These are phyloP conservation scores for Talaromyces piceae DNA, from an alignment of 2,329 filamentous ascomycete genomes.

Conservation along the genomic window DNA sequence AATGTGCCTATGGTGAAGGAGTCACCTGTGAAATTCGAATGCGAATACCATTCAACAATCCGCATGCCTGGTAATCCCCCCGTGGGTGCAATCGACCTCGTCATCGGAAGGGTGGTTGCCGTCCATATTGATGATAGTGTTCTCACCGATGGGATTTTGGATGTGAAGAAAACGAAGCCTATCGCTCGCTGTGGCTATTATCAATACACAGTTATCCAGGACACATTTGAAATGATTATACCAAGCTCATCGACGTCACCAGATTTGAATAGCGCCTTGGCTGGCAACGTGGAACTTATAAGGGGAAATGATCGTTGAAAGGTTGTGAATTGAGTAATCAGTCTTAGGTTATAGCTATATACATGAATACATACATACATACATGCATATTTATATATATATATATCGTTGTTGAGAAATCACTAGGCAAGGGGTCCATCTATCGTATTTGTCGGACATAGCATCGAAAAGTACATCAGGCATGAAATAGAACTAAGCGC, in stretches of 20 bases:
- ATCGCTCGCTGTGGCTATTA: slow-evolving; percentile 56
- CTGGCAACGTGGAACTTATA: not conserved
- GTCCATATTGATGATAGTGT: slow-evolving; percentile 52
- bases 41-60: slow-evolving; percentile 48
- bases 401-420: not conserved
- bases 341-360: not conserved
- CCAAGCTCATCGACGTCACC: slow-evolving; percentile 4
- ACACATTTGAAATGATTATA: slow-evolving; percentile 51
- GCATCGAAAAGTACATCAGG: not conserved
- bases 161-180: slow-evolving; percentile 50
- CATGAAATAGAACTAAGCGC: not conserved
- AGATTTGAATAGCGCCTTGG: not conserved
- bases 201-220: slow-evolving; percentile 49
- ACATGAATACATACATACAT: not conserved
- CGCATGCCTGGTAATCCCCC: slow-evolving; percentile 50
- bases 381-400: too few species aligned
- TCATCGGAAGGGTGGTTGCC: slow-evolving; percentile 51
- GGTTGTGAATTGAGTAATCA: not conserved
- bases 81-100: slow-evolving; percentile 51
- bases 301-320: not conserved
- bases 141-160: slow-evolving; percentile 48
- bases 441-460: not conserved
- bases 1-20: slow-evolving; percentile 45
- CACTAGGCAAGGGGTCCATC: not conserved
- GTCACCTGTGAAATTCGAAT: slow-evolving; percentile 54